Evolutionary conservation across 139 green algal genomes (phyloP).

Genomic region (Chlorella vulgaris): DNA sequence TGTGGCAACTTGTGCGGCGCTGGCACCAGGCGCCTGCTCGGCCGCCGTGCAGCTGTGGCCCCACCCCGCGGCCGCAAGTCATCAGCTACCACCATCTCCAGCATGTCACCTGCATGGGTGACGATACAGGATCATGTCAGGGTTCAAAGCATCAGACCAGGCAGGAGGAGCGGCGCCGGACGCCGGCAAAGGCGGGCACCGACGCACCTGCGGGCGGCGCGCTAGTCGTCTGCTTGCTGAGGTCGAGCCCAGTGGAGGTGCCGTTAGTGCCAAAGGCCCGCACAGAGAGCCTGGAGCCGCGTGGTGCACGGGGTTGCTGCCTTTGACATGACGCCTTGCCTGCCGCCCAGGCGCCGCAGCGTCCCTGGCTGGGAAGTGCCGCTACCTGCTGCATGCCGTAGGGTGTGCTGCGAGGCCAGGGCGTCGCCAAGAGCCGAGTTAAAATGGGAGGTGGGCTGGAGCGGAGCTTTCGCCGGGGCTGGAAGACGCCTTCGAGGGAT

Average conservation of each 20-base stretch:
- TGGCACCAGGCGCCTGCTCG: slow-evolving; percentile 9
- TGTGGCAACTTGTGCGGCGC: slow-evolving; percentile 7
- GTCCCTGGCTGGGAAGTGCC: too few species aligned
- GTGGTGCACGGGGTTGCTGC: too few species aligned
- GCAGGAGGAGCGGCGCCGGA: not conserved
- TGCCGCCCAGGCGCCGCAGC: too few species aligned
- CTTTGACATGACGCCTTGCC: too few species aligned
- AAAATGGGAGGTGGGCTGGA: too few species aligned
- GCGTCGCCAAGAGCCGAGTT: too few species aligned
- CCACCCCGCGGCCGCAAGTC: not conserved
- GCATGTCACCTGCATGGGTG: slow-evolving; percentile 16
- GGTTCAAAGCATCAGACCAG: too few species aligned
- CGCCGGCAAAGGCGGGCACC: not conserved
- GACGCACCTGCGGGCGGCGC: not conserved
- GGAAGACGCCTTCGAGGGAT: too few species aligned
- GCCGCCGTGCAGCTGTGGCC: not conserved
- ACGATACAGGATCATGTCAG: not conserved
- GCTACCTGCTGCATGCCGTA: too few species aligned
- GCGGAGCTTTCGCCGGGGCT: too few species aligned
- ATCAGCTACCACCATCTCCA: slow-evolving; percentile 27
- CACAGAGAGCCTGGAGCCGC: not conserved
- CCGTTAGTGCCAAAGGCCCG: not conserved
- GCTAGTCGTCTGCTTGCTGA: not conserved
- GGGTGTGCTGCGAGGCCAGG: too few species aligned
- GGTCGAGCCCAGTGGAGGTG: not conserved